Base-by-base conservation (phyloP, 2,329 filamentous ascomycete species). In the Xylariaceae sp. region DNA sequence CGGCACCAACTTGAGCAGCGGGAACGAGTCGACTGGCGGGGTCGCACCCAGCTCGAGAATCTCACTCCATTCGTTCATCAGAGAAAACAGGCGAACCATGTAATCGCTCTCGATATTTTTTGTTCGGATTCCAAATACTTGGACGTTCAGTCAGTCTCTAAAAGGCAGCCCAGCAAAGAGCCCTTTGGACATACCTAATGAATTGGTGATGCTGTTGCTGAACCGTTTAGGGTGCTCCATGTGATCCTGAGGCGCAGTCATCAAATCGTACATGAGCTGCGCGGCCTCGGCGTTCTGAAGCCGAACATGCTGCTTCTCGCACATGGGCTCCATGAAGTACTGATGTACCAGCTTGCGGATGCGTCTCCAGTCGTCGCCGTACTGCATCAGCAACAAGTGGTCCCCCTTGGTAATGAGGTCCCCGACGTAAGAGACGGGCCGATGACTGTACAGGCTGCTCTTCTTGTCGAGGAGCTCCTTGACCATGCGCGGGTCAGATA, bases 171-270 rank as follows among this genome's bases (percentile, higher is more conserved):
- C n/a, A n/a, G n/a, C n/a, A n/a, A n/a, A n/a, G n/a, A n/a, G n/a
- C n/a, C n/a, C n/a, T n/a, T n/a, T 26, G 19, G 30, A 12, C 28
- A 29, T 43, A 47, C 44, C 58, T 44, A 70, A 48, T 34, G 55
- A 62, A 57, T 67, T 72, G 19, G 62, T 71, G 41, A 74, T 64
- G 44, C 68, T 72, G 45, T 76, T 75, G 38, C 63, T 69, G 42
- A 64, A 73, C 3, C 73, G 59, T 44, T 68, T 68, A 0, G 71
- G 64, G 48, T 74, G 70, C 19, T 61, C 39, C 68, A 74, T 73
- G 32, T 66, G 62, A 17, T 68, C 42, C 17, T 63, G 57, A 1
- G 71, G 71, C 1, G 55, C 44, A 1, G 58, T 38, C 9, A 68
- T 39, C 43, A 69, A 68, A 45, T 76, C 73, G 11, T 57, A 47